Evolutionary conservation across 73 alveolate genomes (phyloP), one percentile per base, ranked within the genome.

Genomic region (Symbiodinium natans): DNA sequence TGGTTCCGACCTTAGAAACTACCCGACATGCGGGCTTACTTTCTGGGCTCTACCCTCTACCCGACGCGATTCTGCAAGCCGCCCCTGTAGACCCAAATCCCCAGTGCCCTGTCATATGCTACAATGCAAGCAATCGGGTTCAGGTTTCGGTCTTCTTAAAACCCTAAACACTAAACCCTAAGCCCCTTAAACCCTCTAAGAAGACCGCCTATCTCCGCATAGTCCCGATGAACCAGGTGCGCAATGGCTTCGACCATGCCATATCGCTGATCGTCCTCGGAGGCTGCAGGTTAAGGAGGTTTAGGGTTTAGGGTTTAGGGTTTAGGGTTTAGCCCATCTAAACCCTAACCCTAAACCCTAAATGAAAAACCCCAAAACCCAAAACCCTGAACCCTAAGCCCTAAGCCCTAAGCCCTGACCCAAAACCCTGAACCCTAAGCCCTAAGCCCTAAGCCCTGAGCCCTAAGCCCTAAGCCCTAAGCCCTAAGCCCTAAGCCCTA

Each of bases 161-260:
- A 34, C 43, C 25, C 43, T 33, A n/a, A 74, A 74, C 84, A 17
- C 11, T 1, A 31, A 74, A 1, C 46, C 41, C 42, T 34, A 29
- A 74, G 42, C 40, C 40, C 84, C 39, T 8, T 46, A 6, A 59
- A 59, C 77, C 77, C 77, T 59, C 63, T 17, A 48, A 59, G 15
- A 59, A 10, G 77, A 13, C 34, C 23, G 84, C 98, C 98, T 74
- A 92, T 92, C 84, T 92, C 98, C 25, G 98, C 90, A 31, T 92
- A 92, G 92, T 92, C 98, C 27, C 98, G 98, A 71, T 92, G 98
- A 71, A 92, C 98, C 43, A 92, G 68, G 42, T 92, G 98, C 13
- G 84, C 36, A 73, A 92, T 92, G 41, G 98, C 98, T 23, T 92
- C 98, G 43, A 92, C 98, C 98, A 92, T 92, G 43, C 98, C 98